Evolutionary conservation across 2,329 filamentous ascomycete species (phyloP).

Genomic region (Trichoderma afroharzianum): DNA sequence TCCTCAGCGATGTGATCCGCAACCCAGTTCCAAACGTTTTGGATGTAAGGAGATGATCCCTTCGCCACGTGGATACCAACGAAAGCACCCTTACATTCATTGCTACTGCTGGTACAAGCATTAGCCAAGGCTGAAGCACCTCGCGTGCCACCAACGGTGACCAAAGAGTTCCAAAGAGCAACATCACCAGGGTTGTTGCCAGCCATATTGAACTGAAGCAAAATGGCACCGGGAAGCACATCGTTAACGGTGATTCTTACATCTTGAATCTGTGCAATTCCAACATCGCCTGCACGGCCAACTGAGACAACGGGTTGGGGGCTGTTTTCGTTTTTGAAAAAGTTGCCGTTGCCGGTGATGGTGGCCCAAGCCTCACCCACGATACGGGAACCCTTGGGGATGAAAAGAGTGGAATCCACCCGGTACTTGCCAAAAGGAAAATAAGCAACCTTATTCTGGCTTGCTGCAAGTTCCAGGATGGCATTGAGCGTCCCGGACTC

Average conservation of each 20-base stretch:
- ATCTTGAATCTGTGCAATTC: conserved; percentile 48
- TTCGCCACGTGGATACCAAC: conserved; percentile 47
- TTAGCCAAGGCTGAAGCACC: conserved; percentile 36
- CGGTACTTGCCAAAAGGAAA: conserved; percentile 30
- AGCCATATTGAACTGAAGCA: conserved; percentile 50
- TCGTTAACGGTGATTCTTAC: conserved; percentile 50
- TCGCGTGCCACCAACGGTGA: conserved; percentile 44
- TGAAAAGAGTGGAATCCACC: conserved; percentile 27
- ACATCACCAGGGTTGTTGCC: conserved; percentile 45
- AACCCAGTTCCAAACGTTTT: conserved; percentile 38
- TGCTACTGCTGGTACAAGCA: conserved; percentile 32
- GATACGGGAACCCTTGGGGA: conserved; percentile 43
- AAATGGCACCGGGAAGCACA: conserved; percentile 36
- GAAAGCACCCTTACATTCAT: conserved; percentile 45
- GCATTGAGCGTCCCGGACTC: conserved; percentile 36
- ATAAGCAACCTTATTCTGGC: conserved; percentile 28
- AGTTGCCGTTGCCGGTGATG: conserved; percentile 44
- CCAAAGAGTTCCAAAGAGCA: conserved; percentile 45
- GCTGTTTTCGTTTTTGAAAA: conserved; percentile 41
- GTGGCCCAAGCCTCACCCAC: conserved; percentile 54
- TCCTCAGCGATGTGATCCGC: conserved; percentile 47
- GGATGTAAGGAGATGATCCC: conserved; percentile 23
- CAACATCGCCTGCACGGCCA: conserved; percentile 47
- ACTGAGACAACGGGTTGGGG: conserved; percentile 50
- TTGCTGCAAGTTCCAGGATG: conserved; percentile 35